Evolutionary conservation across 768 basidiomycete genomes (phyloP), one percentile per base, ranked within the genome.

Genomic region (Boletus rubropictus): DNA sequence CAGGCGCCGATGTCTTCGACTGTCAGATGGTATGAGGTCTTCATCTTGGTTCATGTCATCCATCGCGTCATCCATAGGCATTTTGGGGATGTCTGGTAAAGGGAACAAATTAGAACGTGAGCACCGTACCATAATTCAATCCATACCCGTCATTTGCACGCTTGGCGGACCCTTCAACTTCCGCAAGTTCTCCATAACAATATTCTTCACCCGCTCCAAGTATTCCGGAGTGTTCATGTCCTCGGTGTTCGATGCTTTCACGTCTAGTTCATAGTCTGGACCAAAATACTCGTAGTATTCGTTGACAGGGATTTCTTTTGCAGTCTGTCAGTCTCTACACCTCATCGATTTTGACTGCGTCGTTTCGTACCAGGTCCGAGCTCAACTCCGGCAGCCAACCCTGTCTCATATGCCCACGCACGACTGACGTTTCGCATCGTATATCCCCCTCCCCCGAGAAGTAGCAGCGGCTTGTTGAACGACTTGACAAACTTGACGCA

Each of bases 211-310:
- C 38, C 96, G 89, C 36, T 95, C 87, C 49, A 99, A 75, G 66
- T 98, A 99, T 50, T 89, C 88, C 5, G 80, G 81, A 3, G 89
- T 89, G 62, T 99, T 99, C 71, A 95, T 71, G 61, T 99, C 95
- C 55, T 96, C 93, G 50, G 91, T 87, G 63, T 98, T 99, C 11
- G 90, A 93, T 11, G 91, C 72, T 58, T 86, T 89, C 24, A 99
- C 96, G 62, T 99, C 91, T 27, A 99, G 78, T 63, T 93, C 82
- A 60, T 98, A 97, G 59, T 95, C 91, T 3, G 96, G 96, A 1
- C 96, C 96, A 65, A 97, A 98, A 67, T 98, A 98, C 62, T 98
- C 95, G 61, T 94, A 98, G 69, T 98, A 99, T 69, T 99, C 96
- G 60, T 98, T 99, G 53, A 94, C 86, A 3, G 96, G 96, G 44